phyloP scores from a whole-genome alignment of 352 stramenopile genomes.

The Phytophthora idaei region DNA sequence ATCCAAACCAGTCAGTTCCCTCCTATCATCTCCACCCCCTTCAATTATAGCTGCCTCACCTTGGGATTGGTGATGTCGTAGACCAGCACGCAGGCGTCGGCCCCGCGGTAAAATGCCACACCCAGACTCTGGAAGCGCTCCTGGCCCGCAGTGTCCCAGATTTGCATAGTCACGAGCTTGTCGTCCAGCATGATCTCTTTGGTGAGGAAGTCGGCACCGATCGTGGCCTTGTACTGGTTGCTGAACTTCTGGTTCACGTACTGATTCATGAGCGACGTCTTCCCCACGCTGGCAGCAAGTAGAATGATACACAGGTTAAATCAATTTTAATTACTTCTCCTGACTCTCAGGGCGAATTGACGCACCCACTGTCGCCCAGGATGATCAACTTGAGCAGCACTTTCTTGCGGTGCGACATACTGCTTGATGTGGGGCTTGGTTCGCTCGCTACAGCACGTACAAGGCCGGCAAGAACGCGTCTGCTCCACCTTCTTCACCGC shows the following conservation, averaged over 20 bases:
- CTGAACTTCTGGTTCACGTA: conserved; percentile 99
- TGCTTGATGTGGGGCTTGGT: background rate
- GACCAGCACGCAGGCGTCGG: conserved; percentile 97
- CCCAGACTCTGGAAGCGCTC: conserved; percentile 99
- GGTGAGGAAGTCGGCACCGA: conserved; percentile 98
- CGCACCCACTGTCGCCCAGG: conserved; percentile 96
- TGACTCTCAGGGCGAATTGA: conserved; percentile 8
- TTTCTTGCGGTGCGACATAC: conserved; percentile 94
- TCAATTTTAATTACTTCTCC: background rate
- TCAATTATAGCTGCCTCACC: conserved; percentile 14
- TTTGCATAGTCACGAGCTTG: conserved; percentile 97
- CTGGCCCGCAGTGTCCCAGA: conserved; percentile 99
- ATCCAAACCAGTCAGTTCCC: background rate
- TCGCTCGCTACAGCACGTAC: conserved; percentile 8
- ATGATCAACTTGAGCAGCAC: conserved; percentile 98
- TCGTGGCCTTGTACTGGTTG: conserved; percentile 99
- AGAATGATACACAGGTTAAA: conserved; percentile 5
- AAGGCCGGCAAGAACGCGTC: background rate
- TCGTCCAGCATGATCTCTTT: conserved; percentile 97
- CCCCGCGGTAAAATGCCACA: conserved; percentile 98
- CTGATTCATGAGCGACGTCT: conserved; percentile 99
- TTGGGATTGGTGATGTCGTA: conserved; percentile 99
- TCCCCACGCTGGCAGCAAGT: conserved; percentile 90
- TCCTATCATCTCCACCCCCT: background rate
- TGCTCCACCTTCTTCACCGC: conserved; percentile 1